Evolutionary conservation across 1,284 basidiomycete genomes (phyloP).

Genomic region (Cystobasidium pallidum): DNA sequence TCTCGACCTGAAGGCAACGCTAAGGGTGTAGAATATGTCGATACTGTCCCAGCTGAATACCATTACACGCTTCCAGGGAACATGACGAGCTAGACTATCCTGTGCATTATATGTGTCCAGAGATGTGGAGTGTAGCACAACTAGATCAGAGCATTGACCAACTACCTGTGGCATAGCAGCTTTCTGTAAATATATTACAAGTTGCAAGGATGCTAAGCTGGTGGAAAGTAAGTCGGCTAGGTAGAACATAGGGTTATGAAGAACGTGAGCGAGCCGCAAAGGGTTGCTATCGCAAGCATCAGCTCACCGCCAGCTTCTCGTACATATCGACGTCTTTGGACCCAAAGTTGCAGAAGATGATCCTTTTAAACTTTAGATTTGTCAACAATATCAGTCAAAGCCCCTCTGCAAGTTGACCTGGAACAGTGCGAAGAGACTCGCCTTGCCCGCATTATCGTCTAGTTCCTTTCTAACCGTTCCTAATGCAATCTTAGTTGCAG

Average conservation of each 20-base stretch:
- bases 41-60: too few relatives aligned
- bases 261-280: background rate
- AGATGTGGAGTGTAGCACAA: too few relatives aligned
- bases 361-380: constrained; percentile 18
- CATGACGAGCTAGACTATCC: too few relatives aligned
- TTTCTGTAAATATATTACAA: too few relatives aligned
- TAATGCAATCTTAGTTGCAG: constrained; percentile 72
- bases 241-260: background rate
- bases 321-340: constrained; percentile 28
- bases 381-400: background rate
- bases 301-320: constrained; percentile 14
- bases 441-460: constrained; percentile 56
- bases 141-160: too few relatives aligned
- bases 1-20: constrained; percentile 24
- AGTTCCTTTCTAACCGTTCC: constrained; percentile 65
- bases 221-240: constrained; percentile 33
- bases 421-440: background rate
- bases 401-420: too few relatives aligned
- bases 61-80: too few relatives aligned
- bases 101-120: too few relatives aligned
- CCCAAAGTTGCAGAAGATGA: constrained; percentile 44
- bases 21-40: background rate
- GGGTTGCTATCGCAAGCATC: background rate
- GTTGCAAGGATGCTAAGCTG: background rate
- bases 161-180: too few relatives aligned